Evolutionary conservation across 2,329 filamentous ascomycete species (phyloP), one percentile per base, ranked within the genome.

Genomic region (Graphiopsis chlorocephala): DNA sequence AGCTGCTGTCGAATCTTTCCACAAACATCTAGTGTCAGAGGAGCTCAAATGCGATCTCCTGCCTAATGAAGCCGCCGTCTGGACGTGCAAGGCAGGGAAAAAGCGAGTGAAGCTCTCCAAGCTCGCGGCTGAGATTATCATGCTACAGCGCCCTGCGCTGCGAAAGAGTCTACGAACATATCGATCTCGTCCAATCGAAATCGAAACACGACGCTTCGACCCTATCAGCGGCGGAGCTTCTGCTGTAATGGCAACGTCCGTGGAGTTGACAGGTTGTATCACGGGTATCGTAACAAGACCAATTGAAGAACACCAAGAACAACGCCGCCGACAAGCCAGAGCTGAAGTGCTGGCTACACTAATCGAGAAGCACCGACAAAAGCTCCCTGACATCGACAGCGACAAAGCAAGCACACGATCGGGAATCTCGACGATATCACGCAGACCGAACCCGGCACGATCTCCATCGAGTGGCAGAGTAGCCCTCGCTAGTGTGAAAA

Each of bases 131-230:
- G 47, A 50, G 25, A 26, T 23, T 15, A 50, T 50, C 47, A 50
- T 50, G 20, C 11, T 26, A 26, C 47, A 26, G 23, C 47, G 47
- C 12, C 47, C 47, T 50, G 20, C 25, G 23, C 47, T 50, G 17
- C 25, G 47, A 25, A 50, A 26, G 11, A 50, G 12, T 26, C 15
- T 50, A 26, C 47, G 83, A 90, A 25, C 82, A 82, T 2, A 78
- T 96, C 15, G 93, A 90, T 72, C 83, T 90, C 0, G 81, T 95
- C 64, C 91, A 90, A 14, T 91, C 90, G 2, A 83, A 88, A 4
- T 50, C 23, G 47, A 50, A 17, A 26, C 47, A 4, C 3, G 20
- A 50, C 20, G 47, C 11, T 50, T 23, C 20, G 47, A 50, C 23
- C 47, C 47, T 2, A 50, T 50, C 23, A 50, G 47, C 6, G 47